A percentile compares a stretch with the other conserved stretches of the same genome.
These are phyloP conservation scores for Cucurbita moschata DNA, from an alignment of 306 rosid genomes.

Conservation along the genomic window DNA sequence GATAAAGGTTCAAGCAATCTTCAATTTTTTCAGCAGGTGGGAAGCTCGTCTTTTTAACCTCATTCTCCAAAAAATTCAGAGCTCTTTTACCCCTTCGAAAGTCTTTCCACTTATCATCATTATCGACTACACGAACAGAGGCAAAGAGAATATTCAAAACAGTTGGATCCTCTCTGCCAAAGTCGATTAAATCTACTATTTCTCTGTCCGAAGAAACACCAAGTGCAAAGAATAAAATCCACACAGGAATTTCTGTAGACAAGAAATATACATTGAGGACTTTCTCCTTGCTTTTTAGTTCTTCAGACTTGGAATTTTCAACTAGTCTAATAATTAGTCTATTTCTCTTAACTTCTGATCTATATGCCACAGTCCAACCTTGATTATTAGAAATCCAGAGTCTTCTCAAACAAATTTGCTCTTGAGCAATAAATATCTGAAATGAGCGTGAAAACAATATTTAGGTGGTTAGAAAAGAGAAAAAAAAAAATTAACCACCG, in stretches of 20 bases:
- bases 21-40: constrained; percentile 65
- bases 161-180: constrained; percentile 33
- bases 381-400: constrained; percentile 57
- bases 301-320: constrained; percentile 35
- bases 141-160: constrained; percentile 53
- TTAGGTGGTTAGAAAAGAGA: background rate
- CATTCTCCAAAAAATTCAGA: constrained; percentile 20
- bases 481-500: background rate
- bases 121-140: constrained; percentile 60
- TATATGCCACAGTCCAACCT: constrained; percentile 48
- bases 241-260: constrained; percentile 64
- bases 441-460: constrained; percentile 11
- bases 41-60: constrained; percentile 37
- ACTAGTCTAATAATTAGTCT: constrained; percentile 54
- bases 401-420: constrained; percentile 56
- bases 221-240: constrained; percentile 74
- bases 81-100: constrained; percentile 45
- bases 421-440: constrained; percentile 92
- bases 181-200: constrained; percentile 59
- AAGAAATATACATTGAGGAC: constrained; percentile 55
- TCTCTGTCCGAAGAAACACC: constrained; percentile 76
- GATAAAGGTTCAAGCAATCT: constrained; percentile 42
- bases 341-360: constrained; percentile 61
- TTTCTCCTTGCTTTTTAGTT: constrained; percentile 45
- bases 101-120: constrained; percentile 29